These are phyloP conservation scores for Aspergillus viridinutans DNA, from an alignment of 2,329 filamentous ascomycete species.

Conservation along the genomic window DNA sequence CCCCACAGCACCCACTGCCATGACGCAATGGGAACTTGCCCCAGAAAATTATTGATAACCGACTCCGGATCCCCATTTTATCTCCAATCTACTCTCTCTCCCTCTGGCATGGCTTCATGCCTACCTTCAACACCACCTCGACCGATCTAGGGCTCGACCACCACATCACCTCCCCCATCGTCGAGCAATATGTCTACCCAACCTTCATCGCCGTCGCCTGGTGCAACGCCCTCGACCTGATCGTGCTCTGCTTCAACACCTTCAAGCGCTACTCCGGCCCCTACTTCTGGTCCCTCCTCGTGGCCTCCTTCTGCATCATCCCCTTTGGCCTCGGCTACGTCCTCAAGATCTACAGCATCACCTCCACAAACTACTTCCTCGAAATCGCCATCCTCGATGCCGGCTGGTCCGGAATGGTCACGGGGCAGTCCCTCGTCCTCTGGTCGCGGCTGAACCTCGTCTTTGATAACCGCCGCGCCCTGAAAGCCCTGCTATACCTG, in stretches of 20 bases:
- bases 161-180: not conserved
- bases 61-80: not conserved
- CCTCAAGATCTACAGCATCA: slow-evolving; percentile 40
- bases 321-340: slow-evolving; percentile 45
- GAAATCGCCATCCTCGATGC: slow-evolving; percentile 37
- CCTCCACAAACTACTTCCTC: slow-evolving; percentile 31
- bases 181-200: slow-evolving; percentile 31
- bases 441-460: slow-evolving; percentile 48
- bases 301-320: slow-evolving; percentile 41
- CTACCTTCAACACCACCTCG: slow-evolving; percentile 5
- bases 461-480: slow-evolving; percentile 30
- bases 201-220: slow-evolving; percentile 41
- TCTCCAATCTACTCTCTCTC: not conserved
- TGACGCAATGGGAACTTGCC: not conserved
- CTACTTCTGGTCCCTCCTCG: slow-evolving; percentile 48
- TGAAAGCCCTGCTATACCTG: slow-evolving; percentile 39
- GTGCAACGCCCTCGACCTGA: slow-evolving; percentile 48
- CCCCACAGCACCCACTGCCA: not conserved
- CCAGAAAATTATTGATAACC: not conserved
- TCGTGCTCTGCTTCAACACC: slow-evolving; percentile 44
- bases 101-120: slow-evolving; percentile 7
- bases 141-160: slow-evolving; percentile 5
- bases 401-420: slow-evolving; percentile 47
- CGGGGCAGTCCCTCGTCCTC: slow-evolving; percentile 46
- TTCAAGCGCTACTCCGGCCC: slow-evolving; percentile 44